phyloP scores from a whole-genome alignment of 1,284 basidiomycete species.

The Sphagnurus paluster region DNA sequence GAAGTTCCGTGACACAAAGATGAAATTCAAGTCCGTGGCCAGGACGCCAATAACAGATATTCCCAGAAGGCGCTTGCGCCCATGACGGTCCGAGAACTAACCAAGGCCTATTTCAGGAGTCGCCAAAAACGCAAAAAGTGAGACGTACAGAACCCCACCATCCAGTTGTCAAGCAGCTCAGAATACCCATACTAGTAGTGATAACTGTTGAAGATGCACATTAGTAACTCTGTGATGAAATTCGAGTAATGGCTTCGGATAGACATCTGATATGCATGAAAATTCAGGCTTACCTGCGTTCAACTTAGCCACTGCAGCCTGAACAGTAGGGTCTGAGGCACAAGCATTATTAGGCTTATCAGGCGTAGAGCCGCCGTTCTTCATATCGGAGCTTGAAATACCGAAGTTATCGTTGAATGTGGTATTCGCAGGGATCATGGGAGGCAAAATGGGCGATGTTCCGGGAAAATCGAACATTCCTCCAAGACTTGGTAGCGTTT shows the following conservation, averaged over 20 bases:
- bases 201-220: constrained; percentile 42
- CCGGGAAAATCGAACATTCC: constrained; percentile 5
- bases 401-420: neutral
- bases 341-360: constrained; percentile 35
- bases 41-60: constrained; percentile 66
- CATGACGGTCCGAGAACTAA: constrained; percentile 80
- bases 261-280: neutral
- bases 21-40: constrained; percentile 64
- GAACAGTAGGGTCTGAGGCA: constrained; percentile 70
- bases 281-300: constrained; percentile 60
- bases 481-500: constrained; percentile 18
- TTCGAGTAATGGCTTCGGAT: neutral
- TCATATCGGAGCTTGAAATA: neutral
- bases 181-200: constrained; percentile 67
- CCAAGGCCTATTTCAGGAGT: neutral
- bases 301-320: constrained; percentile 69
- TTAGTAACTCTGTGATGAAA: neutral
- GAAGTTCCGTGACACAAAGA: constrained; percentile 64
- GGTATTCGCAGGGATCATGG: neutral
- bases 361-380: neutral
- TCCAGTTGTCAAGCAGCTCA: constrained; percentile 74
- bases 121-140: neutral
- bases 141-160: constrained; percentile 79
- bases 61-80: constrained; percentile 69
- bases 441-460: constrained; percentile 5